Percentiles rank a stretch among this genome's conserved stretches.
Conservation (phyloP, 164 flowering plant species). For the Hamamelis virginiana region DNA sequence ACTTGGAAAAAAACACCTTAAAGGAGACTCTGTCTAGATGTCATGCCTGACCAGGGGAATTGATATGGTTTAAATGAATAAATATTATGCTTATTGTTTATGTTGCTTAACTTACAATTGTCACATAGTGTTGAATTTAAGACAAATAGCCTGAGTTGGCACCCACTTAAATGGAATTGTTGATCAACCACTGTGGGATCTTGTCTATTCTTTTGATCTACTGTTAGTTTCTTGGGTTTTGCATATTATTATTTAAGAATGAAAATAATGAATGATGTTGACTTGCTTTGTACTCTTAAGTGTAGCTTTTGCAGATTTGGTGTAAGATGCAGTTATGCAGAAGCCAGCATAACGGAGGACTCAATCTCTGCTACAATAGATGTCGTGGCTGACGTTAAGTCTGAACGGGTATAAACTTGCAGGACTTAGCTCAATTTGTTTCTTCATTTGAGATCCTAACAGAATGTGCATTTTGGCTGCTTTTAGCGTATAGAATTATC, state of each 20-base stretch:
- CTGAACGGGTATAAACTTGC: constrained; percentile 57
- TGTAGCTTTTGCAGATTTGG: constrained; percentile 36
- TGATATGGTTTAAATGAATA: no score
- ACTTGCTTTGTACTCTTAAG: not conserved
- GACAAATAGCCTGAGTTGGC: not conserved
- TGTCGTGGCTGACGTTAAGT: constrained; percentile 77
- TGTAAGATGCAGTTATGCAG: constrained; percentile 63
- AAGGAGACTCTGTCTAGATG: no score
- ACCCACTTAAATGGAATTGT: not conserved
- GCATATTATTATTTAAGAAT: not conserved
- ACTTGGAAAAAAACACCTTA: no score
- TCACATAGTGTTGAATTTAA: not conserved
- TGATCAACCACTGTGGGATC: not conserved
- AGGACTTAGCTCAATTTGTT: not conserved
- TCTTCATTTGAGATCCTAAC: constrained; percentile 1
- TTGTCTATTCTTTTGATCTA: not conserved
- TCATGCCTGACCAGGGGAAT: no score
- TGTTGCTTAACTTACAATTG: not conserved
- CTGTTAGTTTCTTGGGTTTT: not conserved
- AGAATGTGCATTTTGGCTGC: constrained; percentile 5
- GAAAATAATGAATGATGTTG: not conserved
- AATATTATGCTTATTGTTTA: not conserved
- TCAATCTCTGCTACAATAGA: constrained; percentile 55
- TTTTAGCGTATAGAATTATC: constrained; percentile 5
- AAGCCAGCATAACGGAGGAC: constrained; percentile 43